Percentiles rank a stretch among this genome's conserved stretches.
These are phyloP conservation scores for Podospora australis DNA, from an alignment of 495 filamentous ascomycete genomes.

Conservation along the genomic window DNA sequence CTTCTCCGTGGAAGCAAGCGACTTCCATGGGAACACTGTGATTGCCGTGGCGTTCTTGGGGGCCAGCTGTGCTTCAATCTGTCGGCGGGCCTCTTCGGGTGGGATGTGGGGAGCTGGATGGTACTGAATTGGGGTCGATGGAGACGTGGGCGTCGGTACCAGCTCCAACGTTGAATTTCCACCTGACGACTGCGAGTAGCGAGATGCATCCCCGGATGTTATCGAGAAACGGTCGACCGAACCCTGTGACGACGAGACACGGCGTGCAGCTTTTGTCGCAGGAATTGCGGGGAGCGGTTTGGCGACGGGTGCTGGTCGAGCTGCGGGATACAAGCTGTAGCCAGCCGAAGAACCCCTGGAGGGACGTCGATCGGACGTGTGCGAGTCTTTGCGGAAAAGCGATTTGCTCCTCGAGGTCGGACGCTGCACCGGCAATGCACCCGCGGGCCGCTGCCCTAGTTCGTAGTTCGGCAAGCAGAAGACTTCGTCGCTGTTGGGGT, in stretches of 20 bases:
- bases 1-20: conserved; percentile 20
- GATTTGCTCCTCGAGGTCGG: conserved; percentile 4
- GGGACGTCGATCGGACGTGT: conserved; percentile 18
- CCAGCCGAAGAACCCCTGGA: conserved; percentile 14
- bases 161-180: conserved; percentile 7
- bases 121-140: not conserved
- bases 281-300: conserved; percentile 24
- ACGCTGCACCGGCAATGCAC: not conserved
- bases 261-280: conserved; percentile 3
- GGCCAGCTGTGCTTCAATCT: conserved; percentile 6
- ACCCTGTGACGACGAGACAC: conserved; percentile 12
- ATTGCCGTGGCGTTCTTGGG: conserved; percentile 6
- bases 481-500: conserved; percentile 8
- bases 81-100: not conserved
- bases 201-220: conserved; percentile 13
- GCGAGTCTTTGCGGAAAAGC: conserved; percentile 17
- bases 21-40: conserved; percentile 22
- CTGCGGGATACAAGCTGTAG: conserved; percentile 23
- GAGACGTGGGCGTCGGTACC: conserved; percentile 2
- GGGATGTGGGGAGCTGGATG: not conserved
- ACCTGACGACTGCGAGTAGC: conserved; percentile 13
- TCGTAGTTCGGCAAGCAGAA: conserved; percentile 9
- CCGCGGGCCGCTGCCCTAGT: not conserved
- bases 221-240: conserved; percentile 14
- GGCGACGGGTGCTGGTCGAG: conserved; percentile 10